Conservation (phyloP, 139 green algal genomes). For the Tetraselmis chui region DNA sequence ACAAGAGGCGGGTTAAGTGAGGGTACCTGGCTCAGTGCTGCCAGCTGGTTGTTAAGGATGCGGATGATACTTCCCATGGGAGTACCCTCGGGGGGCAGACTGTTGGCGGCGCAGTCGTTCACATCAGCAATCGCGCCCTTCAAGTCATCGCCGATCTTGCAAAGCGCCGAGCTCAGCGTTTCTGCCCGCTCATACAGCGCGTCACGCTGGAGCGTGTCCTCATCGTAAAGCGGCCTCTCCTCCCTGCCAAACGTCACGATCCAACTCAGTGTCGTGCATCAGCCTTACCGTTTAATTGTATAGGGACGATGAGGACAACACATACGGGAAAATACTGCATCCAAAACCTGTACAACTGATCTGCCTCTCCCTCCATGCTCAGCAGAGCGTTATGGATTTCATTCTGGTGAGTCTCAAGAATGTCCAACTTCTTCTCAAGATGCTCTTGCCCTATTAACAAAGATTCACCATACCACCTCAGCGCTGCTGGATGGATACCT, state of each 20-base stretch:
- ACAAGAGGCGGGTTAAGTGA: too few relatives aligned
- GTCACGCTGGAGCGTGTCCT: not conserved
- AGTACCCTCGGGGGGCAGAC: not conserved
- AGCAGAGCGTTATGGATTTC: not conserved
- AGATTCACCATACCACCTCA: too few relatives aligned
- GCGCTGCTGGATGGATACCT: too few relatives aligned
- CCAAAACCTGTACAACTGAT: not conserved
- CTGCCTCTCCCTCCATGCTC: not conserved
- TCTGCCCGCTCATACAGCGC: not conserved
- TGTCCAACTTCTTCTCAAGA: not conserved
- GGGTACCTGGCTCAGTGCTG: not conserved
- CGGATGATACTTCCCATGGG: not conserved
- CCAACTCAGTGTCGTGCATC: too few relatives aligned
- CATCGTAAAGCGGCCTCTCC: not conserved
- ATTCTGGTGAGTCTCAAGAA: conserved; percentile 2
- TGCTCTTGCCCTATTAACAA: not conserved
- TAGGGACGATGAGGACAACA: not conserved
- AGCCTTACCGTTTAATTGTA: not conserved
- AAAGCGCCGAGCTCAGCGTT: not conserved
- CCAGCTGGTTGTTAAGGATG: conserved; percentile 6
- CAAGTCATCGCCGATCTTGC: not conserved
- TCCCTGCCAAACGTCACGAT: not conserved
- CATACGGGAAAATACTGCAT: not conserved
- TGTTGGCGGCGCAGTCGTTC: not conserved
- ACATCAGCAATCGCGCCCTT: not conserved